phyloP scores from a whole-genome alignment of 148 eudicot genomes.

The Spergularia marina region DNA sequence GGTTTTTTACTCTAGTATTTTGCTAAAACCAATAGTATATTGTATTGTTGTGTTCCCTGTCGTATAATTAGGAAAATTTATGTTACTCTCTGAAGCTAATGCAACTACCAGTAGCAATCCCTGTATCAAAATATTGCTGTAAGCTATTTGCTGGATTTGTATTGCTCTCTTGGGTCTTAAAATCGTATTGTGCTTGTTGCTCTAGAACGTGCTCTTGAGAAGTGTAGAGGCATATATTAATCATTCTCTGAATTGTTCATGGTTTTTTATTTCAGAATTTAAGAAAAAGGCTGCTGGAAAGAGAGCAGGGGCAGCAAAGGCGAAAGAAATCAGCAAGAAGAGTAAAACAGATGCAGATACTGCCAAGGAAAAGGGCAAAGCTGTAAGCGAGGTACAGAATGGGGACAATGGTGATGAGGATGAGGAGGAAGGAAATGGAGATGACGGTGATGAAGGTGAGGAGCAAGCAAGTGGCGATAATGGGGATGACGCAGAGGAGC shows the following conservation, averaged over 20 bases:
- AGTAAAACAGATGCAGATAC: conserved; percentile 34
- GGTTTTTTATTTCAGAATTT: conserved; percentile 39
- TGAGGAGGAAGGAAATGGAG: conserved; percentile 3
- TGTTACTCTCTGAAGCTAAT: not conserved
- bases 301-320: conserved; percentile 49
- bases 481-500: conserved; percentile 14
- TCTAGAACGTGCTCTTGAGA: not conserved
- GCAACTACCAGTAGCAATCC: conserved; percentile 2
- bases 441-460: not conserved
- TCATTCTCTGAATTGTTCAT: not conserved
- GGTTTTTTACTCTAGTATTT: too few relatives aligned
- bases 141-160: not conserved
- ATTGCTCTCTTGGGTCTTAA: not conserved
- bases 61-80: not conserved
- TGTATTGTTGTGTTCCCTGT: not conserved
- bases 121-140: not conserved
- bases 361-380: conserved; percentile 36
- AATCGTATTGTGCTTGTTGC: not conserved
- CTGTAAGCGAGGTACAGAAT: conserved; percentile 21
- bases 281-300: conserved; percentile 55
- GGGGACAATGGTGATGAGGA: conserved; percentile 13
- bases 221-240: not conserved
- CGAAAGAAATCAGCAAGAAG: conserved; percentile 51
- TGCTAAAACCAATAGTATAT: too few relatives aligned
- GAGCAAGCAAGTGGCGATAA: conserved; percentile 4